Evolutionary conservation across 2,329 filamentous ascomycete species (phyloP).

Genomic region (Aspergillus ustus): DNA sequence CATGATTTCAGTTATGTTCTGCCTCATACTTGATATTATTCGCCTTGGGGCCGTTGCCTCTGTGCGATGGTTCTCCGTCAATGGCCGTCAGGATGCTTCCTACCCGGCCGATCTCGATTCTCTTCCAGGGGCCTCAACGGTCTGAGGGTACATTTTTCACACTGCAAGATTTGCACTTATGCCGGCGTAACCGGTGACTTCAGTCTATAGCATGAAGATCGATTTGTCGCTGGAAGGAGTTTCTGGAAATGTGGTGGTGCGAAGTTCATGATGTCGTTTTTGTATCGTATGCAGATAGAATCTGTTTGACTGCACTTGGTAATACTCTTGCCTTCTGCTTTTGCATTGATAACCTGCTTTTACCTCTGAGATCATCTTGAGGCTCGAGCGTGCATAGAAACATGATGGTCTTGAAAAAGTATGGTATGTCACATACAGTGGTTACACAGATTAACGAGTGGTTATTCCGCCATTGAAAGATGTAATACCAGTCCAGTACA

Average conservation of each 20-base stretch:
- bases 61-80: not conserved
- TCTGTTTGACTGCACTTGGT: slow-evolving; percentile 17
- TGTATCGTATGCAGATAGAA: slow-evolving; percentile 24
- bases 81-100: slow-evolving; percentile 8
- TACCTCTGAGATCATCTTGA: not conserved
- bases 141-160: slow-evolving; percentile 7
- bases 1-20: slow-evolving; percentile 12
- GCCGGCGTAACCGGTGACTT: slow-evolving; percentile 32
- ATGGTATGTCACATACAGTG: not conserved
- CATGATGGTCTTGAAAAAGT: not conserved
- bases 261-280: slow-evolving; percentile 16
- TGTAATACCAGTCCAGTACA: slow-evolving; percentile 5
- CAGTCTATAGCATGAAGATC: slow-evolving; percentile 24
- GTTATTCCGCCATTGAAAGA: not conserved
- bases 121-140: not conserved
- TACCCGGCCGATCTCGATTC: not conserved
- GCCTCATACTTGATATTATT: slow-evolving; percentile 11
- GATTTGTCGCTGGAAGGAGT: slow-evolving; percentile 27
- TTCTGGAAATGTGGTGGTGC: slow-evolving; percentile 23
- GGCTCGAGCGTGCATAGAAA: not conserved
- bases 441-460: not conserved
- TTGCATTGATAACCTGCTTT: not conserved
- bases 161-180: slow-evolving; percentile 29
- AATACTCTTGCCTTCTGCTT: slow-evolving; percentile 1
- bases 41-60: slow-evolving; percentile 4